These are phyloP conservation scores for Calonectria hawksworthii DNA, from an alignment of 2,329 filamentous ascomycete species.

Conservation along the genomic window DNA sequence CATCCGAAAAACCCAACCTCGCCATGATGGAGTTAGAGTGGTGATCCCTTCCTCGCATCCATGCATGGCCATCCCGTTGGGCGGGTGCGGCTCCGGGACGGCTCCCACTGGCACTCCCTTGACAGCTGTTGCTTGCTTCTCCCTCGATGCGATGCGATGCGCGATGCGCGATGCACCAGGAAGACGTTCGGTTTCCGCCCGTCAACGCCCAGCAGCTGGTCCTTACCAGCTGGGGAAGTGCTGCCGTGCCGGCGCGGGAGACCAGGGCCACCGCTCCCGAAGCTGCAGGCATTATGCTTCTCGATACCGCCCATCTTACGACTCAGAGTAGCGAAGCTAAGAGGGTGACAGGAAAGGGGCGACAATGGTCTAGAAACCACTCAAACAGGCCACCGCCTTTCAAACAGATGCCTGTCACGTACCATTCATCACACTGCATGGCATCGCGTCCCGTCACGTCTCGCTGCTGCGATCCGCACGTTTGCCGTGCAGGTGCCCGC, in stretches of 20 bases:
- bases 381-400: constrained; percentile 28
- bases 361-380: constrained; percentile 24
- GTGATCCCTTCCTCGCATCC: constrained; percentile 20
- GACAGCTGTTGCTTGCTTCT: constrained; percentile 28
- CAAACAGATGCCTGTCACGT: constrained; percentile 17
- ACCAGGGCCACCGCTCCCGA: constrained; percentile 24
- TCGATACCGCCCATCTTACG: constrained; percentile 36
- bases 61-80: constrained; percentile 20
- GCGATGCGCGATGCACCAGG: constrained; percentile 13
- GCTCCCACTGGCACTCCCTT: constrained; percentile 27
- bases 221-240: constrained; percentile 36
- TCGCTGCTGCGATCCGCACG: constrained; percentile 13
- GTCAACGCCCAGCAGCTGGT: constrained; percentile 18
- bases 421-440: constrained; percentile 20
- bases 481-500: constrained; percentile 18
- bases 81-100: constrained; percentile 37
- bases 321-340: constrained; percentile 30
- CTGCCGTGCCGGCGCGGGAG: constrained; percentile 37
- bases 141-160: background rate
- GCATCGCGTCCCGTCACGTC: constrained; percentile 19
- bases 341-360: constrained; percentile 27
- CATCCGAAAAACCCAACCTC: constrained; percentile 28
- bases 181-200: constrained; percentile 31
- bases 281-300: constrained; percentile 29
- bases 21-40: constrained; percentile 17